Conservation (phyloP, 2,329 filamentous ascomycete species). For the Hymenoscyphus scutula region DNA sequence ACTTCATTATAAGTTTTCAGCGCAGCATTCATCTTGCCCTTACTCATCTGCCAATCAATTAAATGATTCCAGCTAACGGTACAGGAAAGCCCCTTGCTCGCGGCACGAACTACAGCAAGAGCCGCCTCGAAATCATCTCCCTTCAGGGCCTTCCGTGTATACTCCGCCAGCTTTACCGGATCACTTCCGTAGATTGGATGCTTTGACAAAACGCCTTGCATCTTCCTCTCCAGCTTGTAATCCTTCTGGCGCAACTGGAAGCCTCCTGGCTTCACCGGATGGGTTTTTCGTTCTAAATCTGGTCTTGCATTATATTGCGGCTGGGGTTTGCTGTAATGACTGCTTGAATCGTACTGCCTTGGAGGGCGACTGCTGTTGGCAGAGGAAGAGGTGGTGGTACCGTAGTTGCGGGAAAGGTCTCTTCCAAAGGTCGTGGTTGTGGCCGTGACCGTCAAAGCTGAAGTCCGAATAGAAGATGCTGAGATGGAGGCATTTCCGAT, state of each 20-base stretch:
- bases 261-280: not conserved
- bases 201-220: constrained; percentile 15
- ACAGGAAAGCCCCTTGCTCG: constrained; percentile 63
- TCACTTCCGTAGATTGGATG: constrained; percentile 47
- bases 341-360: not conserved
- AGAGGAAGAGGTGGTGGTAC: not conserved
- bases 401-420: constrained; percentile 17
- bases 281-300: not conserved
- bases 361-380: not conserved
- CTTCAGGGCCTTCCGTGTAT: constrained; percentile 60
- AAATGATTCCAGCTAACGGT: constrained; percentile 86
- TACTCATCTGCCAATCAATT: constrained; percentile 66
- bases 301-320: not conserved
- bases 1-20: constrained; percentile 89
- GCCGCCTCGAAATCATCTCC: constrained; percentile 65
- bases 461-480: constrained; percentile 8
- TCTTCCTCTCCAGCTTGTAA: constrained; percentile 7
- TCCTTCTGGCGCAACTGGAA: constrained; percentile 11
- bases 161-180: constrained; percentile 68
- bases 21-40: constrained; percentile 59
- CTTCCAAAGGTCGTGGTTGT: constrained; percentile 9
- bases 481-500: constrained; percentile 26
- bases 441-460: constrained; percentile 9
- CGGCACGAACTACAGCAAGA: constrained; percentile 62
- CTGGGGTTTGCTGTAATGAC: not conserved